A percentile compares a stretch with the other conserved stretches of the same genome.
phyloP scores from a whole-genome alignment of 129 eudicot genomes.

The Flaveria robusta region DNA sequence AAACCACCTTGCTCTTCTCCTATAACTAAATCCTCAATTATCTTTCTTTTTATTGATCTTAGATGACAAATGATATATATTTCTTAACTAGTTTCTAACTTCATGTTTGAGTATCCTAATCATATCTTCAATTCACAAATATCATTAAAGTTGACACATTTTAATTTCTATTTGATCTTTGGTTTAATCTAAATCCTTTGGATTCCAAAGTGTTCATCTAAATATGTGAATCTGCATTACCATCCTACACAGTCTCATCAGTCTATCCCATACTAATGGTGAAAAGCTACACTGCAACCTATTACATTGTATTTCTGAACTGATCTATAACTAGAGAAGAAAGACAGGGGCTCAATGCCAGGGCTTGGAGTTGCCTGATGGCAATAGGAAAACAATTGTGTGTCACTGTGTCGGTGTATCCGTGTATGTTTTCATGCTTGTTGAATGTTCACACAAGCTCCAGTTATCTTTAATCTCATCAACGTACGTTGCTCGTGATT shows the following conservation, averaged over 20 bases:
- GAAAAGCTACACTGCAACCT: no score
- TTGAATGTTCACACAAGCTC: neutral
- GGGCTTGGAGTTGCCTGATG: neutral
- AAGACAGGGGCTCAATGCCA: neutral
- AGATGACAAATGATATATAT: neutral
- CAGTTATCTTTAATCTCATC: neutral
- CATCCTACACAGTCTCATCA: neutral
- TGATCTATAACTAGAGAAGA: conserved; percentile 3
- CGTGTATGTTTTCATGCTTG: conserved; percentile 10
- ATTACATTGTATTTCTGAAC: neutral
- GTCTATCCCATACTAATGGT: no score
- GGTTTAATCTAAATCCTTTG: neutral
- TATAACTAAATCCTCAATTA: neutral
- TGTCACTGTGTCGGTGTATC: neutral
- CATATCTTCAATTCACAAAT: neutral
- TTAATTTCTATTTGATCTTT: neutral
- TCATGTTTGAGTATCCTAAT: neutral
- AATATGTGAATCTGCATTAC: neutral
- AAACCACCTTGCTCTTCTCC: neutral
- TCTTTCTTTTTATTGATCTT: neutral
- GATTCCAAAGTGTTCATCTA: neutral
- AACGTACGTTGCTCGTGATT: neutral
- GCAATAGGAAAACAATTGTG: neutral
- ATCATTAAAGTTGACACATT: neutral
- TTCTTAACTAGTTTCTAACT: neutral